phyloP scores from a whole-genome alignment of 2,329 filamentous ascomycete species.

The Trichoderma harzianum region DNA sequence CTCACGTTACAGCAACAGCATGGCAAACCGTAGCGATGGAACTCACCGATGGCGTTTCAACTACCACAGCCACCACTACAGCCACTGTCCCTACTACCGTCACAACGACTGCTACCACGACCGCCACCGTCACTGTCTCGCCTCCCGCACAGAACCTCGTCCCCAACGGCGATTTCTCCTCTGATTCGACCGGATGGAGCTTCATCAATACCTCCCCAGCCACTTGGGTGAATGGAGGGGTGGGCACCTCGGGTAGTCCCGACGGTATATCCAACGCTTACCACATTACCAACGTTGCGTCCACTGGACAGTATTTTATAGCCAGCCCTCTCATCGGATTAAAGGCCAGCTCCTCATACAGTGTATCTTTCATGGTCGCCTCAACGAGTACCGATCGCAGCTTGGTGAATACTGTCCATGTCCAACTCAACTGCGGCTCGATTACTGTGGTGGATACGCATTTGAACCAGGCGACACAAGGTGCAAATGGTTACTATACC shows the following conservation, averaged over 20 bases:
- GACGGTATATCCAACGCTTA: neutral
- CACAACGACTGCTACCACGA: slow-evolving; percentile 1
- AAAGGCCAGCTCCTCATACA: neutral
- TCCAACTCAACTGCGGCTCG: neutral
- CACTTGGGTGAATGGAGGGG: neutral
- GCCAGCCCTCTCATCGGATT: neutral
- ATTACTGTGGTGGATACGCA: neutral
- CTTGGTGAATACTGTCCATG: neutral
- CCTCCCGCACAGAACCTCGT: neutral
- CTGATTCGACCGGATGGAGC: neutral
- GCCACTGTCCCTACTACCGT: neutral
- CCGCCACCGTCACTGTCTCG: neutral
- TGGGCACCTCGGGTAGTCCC: neutral
- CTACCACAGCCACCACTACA: neutral
- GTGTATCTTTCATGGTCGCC: neutral
- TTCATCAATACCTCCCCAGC: neutral
- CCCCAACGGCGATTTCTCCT: slow-evolving; percentile 11
- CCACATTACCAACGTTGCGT: neutral
- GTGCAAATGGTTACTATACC: neutral
- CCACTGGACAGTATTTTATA: neutral
- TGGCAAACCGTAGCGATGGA: slow-evolving; percentile 1
- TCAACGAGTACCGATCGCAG: neutral
- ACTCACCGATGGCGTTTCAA: neutral
- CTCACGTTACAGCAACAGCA: neutral
- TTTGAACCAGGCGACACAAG: neutral